phyloP scores from a whole-genome alignment of 2,329 filamentous ascomycete genomes.

The Rutstroemia sydowiana region DNA sequence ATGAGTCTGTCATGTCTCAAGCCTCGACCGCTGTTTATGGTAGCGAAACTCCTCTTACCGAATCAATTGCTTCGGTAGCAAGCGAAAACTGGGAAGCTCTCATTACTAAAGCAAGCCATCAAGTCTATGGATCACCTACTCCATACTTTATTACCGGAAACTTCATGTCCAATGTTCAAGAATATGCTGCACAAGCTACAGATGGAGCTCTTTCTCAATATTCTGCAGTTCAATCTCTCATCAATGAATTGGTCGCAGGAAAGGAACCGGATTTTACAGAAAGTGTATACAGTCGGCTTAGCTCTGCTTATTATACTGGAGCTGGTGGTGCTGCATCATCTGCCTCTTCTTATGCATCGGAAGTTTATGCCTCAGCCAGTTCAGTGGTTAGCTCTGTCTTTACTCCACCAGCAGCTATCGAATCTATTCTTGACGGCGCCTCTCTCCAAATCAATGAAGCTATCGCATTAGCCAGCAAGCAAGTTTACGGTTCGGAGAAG shows the following conservation, averaged over 20 bases:
- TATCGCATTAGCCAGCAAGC: conserved; percentile 50
- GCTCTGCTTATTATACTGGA: conserved; percentile 64
- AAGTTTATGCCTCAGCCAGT: conserved; percentile 36
- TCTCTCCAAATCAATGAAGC: conserved; percentile 49
- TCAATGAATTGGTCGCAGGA: conserved; percentile 69
- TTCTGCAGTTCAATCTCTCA: conserved; percentile 59
- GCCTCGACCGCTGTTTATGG: conserved; percentile 24
- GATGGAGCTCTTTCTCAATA: conserved; percentile 57
- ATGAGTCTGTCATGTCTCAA: conserved; percentile 20
- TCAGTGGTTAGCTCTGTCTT: conserved; percentile 42
- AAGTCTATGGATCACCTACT: conserved; percentile 28
- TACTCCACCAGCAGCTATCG: conserved; percentile 49
- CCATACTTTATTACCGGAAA: conserved; percentile 34
- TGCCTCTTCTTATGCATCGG: conserved; percentile 45
- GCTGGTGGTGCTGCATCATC: conserved; percentile 37
- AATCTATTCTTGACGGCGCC: conserved; percentile 49
- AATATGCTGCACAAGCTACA: conserved; percentile 56
- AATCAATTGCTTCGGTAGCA: conserved; percentile 42
- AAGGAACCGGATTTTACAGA: conserved; percentile 78
- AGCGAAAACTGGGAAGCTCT: conserved; percentile 34
- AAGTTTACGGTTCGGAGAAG: conserved; percentile 50
- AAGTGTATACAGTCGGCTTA: conserved; percentile 66
- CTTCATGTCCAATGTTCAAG: conserved; percentile 43
- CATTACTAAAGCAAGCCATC: conserved; percentile 27
- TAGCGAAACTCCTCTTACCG: conserved; percentile 42